These are phyloP conservation scores for Miamiensis avidus DNA, from an alignment of 169 alveolate genomes.

Conservation along the genomic window DNA sequence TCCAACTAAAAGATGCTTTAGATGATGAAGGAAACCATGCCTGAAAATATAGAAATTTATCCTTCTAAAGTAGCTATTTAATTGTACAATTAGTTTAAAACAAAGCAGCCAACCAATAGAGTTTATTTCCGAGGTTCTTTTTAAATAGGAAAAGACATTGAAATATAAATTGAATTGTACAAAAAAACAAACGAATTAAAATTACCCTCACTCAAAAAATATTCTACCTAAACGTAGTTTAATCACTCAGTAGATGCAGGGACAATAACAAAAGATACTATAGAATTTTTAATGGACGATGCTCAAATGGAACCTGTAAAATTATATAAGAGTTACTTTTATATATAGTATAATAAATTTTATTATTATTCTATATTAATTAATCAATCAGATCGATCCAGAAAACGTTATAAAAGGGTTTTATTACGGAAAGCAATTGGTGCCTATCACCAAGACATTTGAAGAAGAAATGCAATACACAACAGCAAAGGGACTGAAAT, in stretches of 20 bases:
- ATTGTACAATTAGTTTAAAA: conserved; percentile 77
- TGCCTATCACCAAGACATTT: conserved; percentile 74
- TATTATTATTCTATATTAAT: too few species aligned
- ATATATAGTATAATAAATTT: too few species aligned
- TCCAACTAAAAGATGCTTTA: conserved; percentile 27
- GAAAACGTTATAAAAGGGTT: conserved; percentile 78
- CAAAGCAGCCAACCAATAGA: conserved; percentile 59
- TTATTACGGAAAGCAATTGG: conserved; percentile 81
- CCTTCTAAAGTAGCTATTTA: conserved; percentile 78
- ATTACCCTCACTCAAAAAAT: conserved; percentile 77
- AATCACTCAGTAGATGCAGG: conserved; percentile 61
- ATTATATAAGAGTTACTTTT: too few species aligned
- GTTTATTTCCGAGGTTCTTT: conserved; percentile 82
- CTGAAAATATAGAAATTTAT: conserved; percentile 59
- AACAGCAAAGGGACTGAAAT: conserved; percentile 66
- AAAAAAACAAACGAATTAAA: conserved; percentile 72
- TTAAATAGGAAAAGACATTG: conserved; percentile 61
- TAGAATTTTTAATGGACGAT: conserved; percentile 73
- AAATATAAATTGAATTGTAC: conserved; percentile 67
- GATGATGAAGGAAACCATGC: conserved; percentile 23
- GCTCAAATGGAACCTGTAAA: conserved; percentile 71
- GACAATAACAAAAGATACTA: conserved; percentile 59
- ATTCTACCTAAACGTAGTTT: conserved; percentile 62
- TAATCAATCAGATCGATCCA: conserved; percentile 17
- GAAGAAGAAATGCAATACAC: conserved; percentile 70